Percentiles rank a stretch among this genome's conserved stretches.
Conservation (phyloP, 225 moss, liverwort and hornwort genomes). For the Asterella californica region DNA sequence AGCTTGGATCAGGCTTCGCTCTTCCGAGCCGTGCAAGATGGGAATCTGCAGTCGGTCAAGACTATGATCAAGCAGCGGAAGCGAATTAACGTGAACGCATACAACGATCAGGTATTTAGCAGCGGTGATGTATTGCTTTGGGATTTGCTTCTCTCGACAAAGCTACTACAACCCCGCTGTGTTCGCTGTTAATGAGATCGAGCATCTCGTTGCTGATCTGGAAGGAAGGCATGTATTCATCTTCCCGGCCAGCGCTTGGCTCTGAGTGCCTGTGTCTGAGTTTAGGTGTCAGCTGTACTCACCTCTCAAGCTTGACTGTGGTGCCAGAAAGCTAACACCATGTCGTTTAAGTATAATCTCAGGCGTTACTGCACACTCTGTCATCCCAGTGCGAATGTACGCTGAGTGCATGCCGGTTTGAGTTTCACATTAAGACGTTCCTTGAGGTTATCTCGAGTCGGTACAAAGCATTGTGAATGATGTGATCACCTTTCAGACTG, state of each 20-base stretch:
- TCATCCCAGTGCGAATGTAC: too few species aligned
- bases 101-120: slow-evolving; percentile 41
- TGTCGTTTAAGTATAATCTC: neutral
- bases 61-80: slow-evolving; percentile 32
- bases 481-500: neutral
- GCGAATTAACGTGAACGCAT: slow-evolving; percentile 34
- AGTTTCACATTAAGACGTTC: neutral
- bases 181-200: neutral
- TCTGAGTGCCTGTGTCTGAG: neutral
- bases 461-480: neutral
- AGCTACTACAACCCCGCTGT: neutral
- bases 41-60: slow-evolving; percentile 11
- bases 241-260: neutral
- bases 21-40: slow-evolving; percentile 41
- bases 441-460: neutral
- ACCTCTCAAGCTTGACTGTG: neutral
- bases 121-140: neutral
- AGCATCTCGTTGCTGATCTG: neutral
- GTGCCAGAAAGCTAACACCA: neutral
- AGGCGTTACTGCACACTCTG: neutral
- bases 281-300: too few species aligned
- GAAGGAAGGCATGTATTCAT: neutral
- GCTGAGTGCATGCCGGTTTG: neutral
- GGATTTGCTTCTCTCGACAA: too few species aligned
- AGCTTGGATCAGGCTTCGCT: slow-evolving; percentile 41